Percentiles rank a stretch among this genome's conserved stretches.
Evolutionary conservation across 1,284 basidiomycete genomes (phyloP).

Genomic region (Malassezia sp.): DNA sequence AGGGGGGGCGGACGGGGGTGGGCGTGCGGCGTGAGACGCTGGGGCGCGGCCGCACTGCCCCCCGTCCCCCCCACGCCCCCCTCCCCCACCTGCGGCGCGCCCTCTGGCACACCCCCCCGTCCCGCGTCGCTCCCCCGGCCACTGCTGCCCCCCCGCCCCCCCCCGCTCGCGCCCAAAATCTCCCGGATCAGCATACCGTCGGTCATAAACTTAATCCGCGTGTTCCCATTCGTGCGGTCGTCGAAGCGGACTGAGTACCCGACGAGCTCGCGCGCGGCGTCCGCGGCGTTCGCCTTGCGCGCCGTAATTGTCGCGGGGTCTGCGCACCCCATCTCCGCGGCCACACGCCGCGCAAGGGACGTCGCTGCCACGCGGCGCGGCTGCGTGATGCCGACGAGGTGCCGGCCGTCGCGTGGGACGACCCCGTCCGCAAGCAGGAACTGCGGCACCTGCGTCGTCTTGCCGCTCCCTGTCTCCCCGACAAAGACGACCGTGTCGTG

Average conservation of each 20-base stretch:
- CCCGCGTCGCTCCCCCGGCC: neutral
- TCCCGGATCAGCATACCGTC: slow-evolving; percentile 93
- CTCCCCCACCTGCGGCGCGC: neutral
- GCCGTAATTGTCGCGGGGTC: slow-evolving; percentile 21
- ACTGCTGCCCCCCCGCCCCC: neutral
- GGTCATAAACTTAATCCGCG: slow-evolving; percentile 85
- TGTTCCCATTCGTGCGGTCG: slow-evolving; percentile 58
- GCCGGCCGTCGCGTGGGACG: slow-evolving; percentile 3
- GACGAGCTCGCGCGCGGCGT: slow-evolving; percentile 51
- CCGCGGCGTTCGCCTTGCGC: neutral
- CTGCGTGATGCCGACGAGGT: slow-evolving; percentile 57
- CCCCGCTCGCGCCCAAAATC: slow-evolving; percentile 61
- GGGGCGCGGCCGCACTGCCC: no score
- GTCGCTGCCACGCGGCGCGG: slow-evolving; percentile 87
- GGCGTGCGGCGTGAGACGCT: neutral
- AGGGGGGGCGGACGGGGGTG: no score
- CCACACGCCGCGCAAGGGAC: slow-evolving; percentile 77
- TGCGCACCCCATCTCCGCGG: slow-evolving; percentile 61
- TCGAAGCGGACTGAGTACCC: slow-evolving; percentile 96
- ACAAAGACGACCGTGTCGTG: slow-evolving; percentile 83
- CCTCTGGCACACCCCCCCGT: neutral
- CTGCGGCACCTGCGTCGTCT: slow-evolving; percentile 59
- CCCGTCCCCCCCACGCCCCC: no score
- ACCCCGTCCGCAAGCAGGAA: slow-evolving; percentile 62
- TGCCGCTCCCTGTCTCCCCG: slow-evolving; percentile 94